phyloP scores from a whole-genome alignment of 345 rosid species.

The Clausena lansium region DNA sequence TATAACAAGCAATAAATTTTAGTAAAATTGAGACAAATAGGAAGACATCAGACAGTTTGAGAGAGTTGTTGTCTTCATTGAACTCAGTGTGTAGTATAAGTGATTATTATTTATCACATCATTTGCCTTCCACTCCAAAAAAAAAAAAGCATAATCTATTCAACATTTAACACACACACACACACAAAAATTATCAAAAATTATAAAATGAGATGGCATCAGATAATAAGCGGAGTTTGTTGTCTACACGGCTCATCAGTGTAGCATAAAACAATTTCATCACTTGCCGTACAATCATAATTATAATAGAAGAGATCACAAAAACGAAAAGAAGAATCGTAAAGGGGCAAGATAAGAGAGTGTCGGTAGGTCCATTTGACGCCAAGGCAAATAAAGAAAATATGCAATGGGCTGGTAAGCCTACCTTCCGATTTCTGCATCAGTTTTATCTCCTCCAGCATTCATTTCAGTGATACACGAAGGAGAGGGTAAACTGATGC shows the following conservation, averaged over 20 bases:
- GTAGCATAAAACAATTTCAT: conserved; percentile 51
- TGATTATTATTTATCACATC: conserved; percentile 38
- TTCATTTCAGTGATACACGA: conserved; percentile 4
- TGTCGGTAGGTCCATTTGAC: conserved; percentile 62
- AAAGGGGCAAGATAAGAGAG: neutral
- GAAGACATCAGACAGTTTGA: conserved; percentile 63
- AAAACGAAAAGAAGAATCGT: too few species aligned
- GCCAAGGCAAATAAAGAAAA: conserved; percentile 33
- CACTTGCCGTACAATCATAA: conserved; percentile 34
- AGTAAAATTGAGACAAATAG: neutral
- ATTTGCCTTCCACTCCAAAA: conserved; percentile 34
- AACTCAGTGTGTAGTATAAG: conserved; percentile 53
- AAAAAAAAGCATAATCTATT: neutral
- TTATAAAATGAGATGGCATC: conserved; percentile 30
- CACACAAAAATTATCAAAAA: neutral
- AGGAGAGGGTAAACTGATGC: conserved; percentile 60
- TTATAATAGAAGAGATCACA: neutral
- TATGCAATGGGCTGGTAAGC: conserved; percentile 66
- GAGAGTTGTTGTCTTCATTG: conserved; percentile 42
- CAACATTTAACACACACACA: neutral
- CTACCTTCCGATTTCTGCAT: conserved; percentile 46
- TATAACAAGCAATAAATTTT: neutral
- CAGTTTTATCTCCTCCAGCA: conserved; percentile 48
- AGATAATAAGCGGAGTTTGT: conserved; percentile 54
- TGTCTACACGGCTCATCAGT: conserved; percentile 42